These are phyloP conservation scores for Pouteria glomerata DNA, from an alignment of 148 eudicot genomes.

Conservation along the genomic window DNA sequence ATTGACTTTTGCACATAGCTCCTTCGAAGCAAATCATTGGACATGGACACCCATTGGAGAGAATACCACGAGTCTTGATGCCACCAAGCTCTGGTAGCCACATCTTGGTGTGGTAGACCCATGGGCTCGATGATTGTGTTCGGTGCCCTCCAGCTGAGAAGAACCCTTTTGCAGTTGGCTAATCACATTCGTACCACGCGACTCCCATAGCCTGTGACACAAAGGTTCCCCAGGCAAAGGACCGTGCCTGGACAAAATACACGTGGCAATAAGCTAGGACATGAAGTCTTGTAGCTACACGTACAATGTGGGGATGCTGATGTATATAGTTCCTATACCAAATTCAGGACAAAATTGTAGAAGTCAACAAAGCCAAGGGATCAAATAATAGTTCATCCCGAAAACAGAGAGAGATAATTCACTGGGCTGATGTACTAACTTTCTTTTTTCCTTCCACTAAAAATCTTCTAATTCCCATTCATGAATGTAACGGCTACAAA, in stretches of 20 bases:
- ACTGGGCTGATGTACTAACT: not conserved
- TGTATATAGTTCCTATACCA: too few species aligned
- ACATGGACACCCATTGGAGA: too few species aligned
- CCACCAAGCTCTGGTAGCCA: too few species aligned
- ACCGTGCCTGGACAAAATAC: not conserved
- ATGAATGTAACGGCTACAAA: not conserved
- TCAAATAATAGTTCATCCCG: not conserved
- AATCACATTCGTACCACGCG: slow-evolving; percentile 16
- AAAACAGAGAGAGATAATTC: not conserved
- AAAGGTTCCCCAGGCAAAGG: not conserved
- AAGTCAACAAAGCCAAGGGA: not conserved
- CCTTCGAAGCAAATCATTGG: too few species aligned
- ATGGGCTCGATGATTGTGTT: not conserved
- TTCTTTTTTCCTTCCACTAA: not conserved
- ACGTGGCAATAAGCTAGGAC: not conserved
- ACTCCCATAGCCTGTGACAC: slow-evolving; percentile 18
- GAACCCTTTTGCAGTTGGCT: slow-evolving; percentile 13
- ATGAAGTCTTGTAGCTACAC: not conserved
- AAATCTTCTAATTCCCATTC: slow-evolving; percentile 7
- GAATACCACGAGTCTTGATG: too few species aligned
- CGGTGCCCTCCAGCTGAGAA: slow-evolving; percentile 13
- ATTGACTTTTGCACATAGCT: too few species aligned
- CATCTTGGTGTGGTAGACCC: too few species aligned
- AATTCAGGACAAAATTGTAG: not conserved
- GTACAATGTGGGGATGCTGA: too few species aligned